Base-by-base conservation (phyloP, 2,329 filamentous ascomycete genomes). In the Penicillium sp. region DNA sequence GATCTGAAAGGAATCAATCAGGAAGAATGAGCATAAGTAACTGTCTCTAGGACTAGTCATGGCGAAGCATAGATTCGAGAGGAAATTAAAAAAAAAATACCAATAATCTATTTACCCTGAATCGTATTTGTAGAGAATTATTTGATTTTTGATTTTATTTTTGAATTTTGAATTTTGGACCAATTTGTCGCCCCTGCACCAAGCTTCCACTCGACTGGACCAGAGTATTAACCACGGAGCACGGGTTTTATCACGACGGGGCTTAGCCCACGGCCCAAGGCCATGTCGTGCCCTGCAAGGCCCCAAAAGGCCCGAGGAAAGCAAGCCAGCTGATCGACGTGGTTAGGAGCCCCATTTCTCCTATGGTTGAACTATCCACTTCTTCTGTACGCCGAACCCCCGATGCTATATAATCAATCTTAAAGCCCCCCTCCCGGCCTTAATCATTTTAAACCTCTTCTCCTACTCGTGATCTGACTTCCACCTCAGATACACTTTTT, bases 341-440 rank as follows among this genome's bases (percentile, higher is more conserved):
- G 62, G 61, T 56, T 64, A 62, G 62, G 64, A 66, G 64, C 62
- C 64, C 64, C 62, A 66, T 53, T 53, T 37, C 28, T n/a, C 7
- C 48, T 8, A 10, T 37, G 16, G 22, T 26, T 26, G 38, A 48
- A 52, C 35, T 52, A 52, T 37, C 19, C 19, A 37, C 49, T 22
- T 22, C 22, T 52, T 30, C 58, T 60, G 61, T 55, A 42, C 48
- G 49, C 62, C 59, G 59, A 64, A 53, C 38, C 35, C 35, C 35
- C 42, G 16, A 22, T 28, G n/a, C 37, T 72, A 71, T 71, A 72
- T 73, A 73, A 64, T 66, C 61, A 62, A 64, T 67, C 61, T 63
- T 53, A n/a, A 55, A 26, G 43, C 61, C 38, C 51, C 42, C 38
- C 25, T 40, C 40, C 16, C 40, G 13, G 35, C 14, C 35, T 40